Evolutionary conservation across 805 yeast genomes (phyloP), one percentile per base, ranked within the genome.

Genomic region (Sugiyamaella floridensis): DNA sequence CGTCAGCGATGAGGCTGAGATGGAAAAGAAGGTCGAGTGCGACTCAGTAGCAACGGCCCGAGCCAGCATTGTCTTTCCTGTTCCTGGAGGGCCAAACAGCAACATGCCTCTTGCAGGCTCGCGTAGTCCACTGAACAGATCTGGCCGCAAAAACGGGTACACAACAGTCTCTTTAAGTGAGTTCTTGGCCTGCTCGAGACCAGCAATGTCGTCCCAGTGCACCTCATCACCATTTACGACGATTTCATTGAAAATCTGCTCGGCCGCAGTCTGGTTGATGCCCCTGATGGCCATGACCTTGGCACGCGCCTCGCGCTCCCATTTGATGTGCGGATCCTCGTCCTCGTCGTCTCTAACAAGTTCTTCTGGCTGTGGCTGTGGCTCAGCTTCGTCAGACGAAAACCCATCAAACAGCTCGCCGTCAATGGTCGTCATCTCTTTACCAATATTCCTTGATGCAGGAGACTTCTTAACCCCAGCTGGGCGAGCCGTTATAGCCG

Each of bases 41-140:
- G 96, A 85, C 71, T 93, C 98, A 1, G 95, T 87, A 2, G 97
- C 98, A 2, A 93, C 97, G 0, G 98, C 96, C 58, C 96, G 76
- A 0, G 97, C 97, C 59, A 92, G 77, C 98, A 92, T 90, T 0
- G 97, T 90, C 65, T 93, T 92, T 52, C 98, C 98, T 0, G 98
- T 92, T n/a, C 99, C 99, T 0, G 98, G 97, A 2, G 99, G 98
- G 0, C 99, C 99, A 72, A 89, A 92, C 43, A 92, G 70, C 18
- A 92, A 74, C 95, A 93, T 89, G n/a, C 98, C 98, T 54, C 95
- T 73, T 0, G 95, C 90, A 0, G 98, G 98, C 70, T 90, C 97
- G 60, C 97, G 76, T 50, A 92, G 71, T 0, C 97, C 98, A 54
- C 81, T 79, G 66, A 92, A 93, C 53, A 92, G 74, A 69, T 92